Conservation (phyloP, 1,139 yeast genomes). For the Protomyces gravidus region DNA sequence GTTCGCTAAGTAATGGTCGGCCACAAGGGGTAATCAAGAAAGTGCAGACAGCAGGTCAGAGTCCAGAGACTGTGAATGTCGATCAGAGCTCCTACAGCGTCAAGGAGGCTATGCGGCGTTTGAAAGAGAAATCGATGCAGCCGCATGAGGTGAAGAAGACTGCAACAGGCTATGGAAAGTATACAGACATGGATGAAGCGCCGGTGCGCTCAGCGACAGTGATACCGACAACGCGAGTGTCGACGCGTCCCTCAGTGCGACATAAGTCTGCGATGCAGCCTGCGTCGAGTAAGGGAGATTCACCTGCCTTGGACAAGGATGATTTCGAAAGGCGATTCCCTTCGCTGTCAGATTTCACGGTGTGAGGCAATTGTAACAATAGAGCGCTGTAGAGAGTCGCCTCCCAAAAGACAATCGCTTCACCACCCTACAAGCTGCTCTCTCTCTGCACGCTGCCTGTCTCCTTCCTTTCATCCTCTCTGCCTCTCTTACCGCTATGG, state of each 20-base stretch:
- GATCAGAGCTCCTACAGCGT: constrained; percentile 17
- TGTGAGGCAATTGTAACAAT: too few species aligned
- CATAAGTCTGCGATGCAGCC: background rate
- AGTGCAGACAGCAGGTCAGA: background rate
- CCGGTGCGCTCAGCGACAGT: constrained; percentile 19
- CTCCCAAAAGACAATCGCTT: background rate
- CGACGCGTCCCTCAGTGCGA: background rate
- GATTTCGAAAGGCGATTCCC: constrained; percentile 17
- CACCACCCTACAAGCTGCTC: too few species aligned
- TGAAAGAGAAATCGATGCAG: constrained; percentile 20
- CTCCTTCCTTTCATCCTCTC: too few species aligned
- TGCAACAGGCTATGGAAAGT: constrained; percentile 25
- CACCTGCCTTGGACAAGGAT: background rate
- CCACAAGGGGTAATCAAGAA: background rate
- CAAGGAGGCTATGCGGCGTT: constrained; percentile 22
- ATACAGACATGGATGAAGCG: constrained; percentile 15
- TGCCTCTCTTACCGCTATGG: too few species aligned
- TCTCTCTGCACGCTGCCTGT: too few species aligned
- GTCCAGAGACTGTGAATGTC: constrained; percentile 1
- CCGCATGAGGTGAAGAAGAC: constrained; percentile 17
- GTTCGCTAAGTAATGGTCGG: constrained; percentile 19
- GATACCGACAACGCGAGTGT: constrained; percentile 4
- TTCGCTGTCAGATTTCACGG: constrained; percentile 19
- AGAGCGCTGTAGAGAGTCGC: too few species aligned
- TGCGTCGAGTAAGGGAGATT: constrained; percentile 9